A percentile compares a stretch with the other conserved stretches of the same genome.
These are phyloP conservation scores for Alternaria gaisen DNA, from an alignment of 2,329 filamentous ascomycete genomes.

Conservation along the genomic window DNA sequence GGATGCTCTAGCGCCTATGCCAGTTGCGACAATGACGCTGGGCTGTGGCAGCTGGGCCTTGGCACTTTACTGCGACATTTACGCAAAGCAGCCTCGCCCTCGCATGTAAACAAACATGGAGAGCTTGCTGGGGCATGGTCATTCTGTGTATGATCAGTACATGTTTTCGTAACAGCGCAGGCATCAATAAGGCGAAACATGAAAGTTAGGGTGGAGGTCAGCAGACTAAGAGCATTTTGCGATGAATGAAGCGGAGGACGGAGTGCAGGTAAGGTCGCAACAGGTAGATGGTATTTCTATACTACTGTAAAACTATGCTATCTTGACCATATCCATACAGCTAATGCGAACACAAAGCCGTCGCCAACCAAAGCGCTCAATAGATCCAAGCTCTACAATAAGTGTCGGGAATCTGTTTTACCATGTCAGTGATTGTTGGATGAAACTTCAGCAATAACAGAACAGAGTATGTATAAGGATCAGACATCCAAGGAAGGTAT, in stretches of 20 bases:
- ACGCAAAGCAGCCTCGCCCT: background rate
- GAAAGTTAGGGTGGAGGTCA: background rate
- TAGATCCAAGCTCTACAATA: background rate
- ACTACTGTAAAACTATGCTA: background rate
- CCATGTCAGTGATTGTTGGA: slow-evolving; percentile 29
- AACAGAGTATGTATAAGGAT: slow-evolving; percentile 44
- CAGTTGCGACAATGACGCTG: slow-evolving; percentile 19
- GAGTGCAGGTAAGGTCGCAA: background rate
- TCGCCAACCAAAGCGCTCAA: too few species aligned
- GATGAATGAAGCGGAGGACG: background rate
- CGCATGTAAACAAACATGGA: background rate
- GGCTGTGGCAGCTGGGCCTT: slow-evolving; percentile 8
- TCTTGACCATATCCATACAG: background rate
- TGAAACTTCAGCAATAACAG: slow-evolving; percentile 12
- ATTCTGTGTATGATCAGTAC: background rate
- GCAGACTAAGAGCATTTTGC: background rate
- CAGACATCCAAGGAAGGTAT: slow-evolving; percentile 81
- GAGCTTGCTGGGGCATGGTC: background rate
- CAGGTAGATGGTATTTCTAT: background rate
- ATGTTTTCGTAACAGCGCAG: background rate
- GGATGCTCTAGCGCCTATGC: slow-evolving; percentile 20
- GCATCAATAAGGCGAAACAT: background rate
- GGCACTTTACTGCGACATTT: slow-evolving; percentile 3
- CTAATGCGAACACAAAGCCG: background rate
- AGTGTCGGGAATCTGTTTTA: slow-evolving; percentile 11